These are phyloP conservation scores for Trichoderma asperellum DNA, from an alignment of 2,329 filamentous ascomycete species.

Conservation along the genomic window DNA sequence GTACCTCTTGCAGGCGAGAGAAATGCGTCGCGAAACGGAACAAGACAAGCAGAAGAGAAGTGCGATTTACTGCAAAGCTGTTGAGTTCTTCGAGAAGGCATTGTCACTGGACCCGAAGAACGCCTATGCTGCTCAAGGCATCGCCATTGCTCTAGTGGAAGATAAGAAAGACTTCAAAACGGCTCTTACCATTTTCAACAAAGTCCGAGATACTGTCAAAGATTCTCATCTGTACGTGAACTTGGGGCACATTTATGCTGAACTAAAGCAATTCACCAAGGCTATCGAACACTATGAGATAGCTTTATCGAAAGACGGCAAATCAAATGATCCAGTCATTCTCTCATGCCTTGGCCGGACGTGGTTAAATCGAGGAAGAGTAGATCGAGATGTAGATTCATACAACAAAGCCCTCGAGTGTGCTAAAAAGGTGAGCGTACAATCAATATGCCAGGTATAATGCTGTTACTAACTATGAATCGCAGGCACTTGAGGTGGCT, in stretches of 20 bases:
- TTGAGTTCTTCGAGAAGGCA: constrained; percentile 98
- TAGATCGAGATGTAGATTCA: constrained; percentile 60
- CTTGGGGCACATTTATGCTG: constrained; percentile 88
- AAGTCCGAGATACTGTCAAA: constrained; percentile 86
- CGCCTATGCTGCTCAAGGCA: constrained; percentile 92
- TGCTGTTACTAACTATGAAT: neutral
- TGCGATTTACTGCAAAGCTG: constrained; percentile 84
- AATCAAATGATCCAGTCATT: constrained; percentile 73
- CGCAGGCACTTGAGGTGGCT: constrained; percentile 72
- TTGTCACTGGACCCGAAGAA: constrained; percentile 93
- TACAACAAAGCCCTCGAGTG: constrained; percentile 62
- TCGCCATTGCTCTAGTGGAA: constrained; percentile 91
- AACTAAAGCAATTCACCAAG: constrained; percentile 86
- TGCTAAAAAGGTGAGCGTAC: constrained; percentile 61
- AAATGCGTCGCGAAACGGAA: constrained; percentile 91
- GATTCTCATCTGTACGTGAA: constrained; percentile 91
- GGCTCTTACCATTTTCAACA: constrained; percentile 85
- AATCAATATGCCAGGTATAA: neutral
- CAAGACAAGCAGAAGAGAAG: constrained; percentile 88
- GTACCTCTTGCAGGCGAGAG: constrained; percentile 81
- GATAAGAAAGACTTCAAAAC: constrained; percentile 87
- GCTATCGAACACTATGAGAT: constrained; percentile 95
- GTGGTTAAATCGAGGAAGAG: constrained; percentile 79
- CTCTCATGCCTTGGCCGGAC: constrained; percentile 85
- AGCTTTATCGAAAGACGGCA: constrained; percentile 77